A percentile compares a stretch with the other conserved stretches of the same genome.
These are phyloP conservation scores for Apiospora malaysiana DNA, from an alignment of 2,329 filamentous ascomycete species.

Conservation along the genomic window DNA sequence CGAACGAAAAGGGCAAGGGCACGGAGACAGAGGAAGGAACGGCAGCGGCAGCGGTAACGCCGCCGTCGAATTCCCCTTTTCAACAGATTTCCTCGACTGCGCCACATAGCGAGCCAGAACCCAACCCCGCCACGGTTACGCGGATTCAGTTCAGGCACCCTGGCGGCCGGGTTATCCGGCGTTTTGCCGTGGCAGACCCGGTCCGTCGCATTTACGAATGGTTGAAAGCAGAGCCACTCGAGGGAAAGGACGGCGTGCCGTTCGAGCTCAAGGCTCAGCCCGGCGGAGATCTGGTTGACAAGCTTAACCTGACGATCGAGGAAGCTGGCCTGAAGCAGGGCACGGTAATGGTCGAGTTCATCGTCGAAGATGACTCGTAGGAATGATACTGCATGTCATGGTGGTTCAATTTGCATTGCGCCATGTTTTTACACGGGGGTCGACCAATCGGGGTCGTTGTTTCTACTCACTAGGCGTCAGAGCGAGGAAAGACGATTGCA, in stretches of 20 bases:
- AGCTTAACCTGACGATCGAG: constrained; percentile 75
- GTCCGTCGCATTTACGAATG: constrained; percentile 92
- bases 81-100: constrained; percentile 72
- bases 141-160: constrained; percentile 93
- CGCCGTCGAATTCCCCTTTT: constrained; percentile 58
- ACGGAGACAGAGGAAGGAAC: constrained; percentile 48
- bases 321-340: constrained; percentile 89
- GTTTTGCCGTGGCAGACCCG: constrained; percentile 78
- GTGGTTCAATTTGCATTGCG: background rate
- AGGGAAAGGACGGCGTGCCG: constrained; percentile 75
- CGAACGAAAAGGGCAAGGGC: constrained; percentile 57
- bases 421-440: background rate
- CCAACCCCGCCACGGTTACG: constrained; percentile 74
- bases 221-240: constrained; percentile 87
- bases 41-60: constrained; percentile 29
- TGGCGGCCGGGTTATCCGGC: constrained; percentile 81
- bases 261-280: constrained; percentile 90
- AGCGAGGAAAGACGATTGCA: constrained; percentile 4
- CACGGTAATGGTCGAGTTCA: constrained; percentile 93
- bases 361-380: constrained; percentile 62
- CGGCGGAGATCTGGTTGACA: constrained; percentile 79
- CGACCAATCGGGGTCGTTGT: background rate
- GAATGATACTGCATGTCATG: background rate
- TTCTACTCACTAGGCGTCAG: background rate
- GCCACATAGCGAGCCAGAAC: constrained; percentile 79